These are phyloP conservation scores for Aspergillus panamensis DNA, from an alignment of 495 filamentous ascomycete species.

Conservation along the genomic window DNA sequence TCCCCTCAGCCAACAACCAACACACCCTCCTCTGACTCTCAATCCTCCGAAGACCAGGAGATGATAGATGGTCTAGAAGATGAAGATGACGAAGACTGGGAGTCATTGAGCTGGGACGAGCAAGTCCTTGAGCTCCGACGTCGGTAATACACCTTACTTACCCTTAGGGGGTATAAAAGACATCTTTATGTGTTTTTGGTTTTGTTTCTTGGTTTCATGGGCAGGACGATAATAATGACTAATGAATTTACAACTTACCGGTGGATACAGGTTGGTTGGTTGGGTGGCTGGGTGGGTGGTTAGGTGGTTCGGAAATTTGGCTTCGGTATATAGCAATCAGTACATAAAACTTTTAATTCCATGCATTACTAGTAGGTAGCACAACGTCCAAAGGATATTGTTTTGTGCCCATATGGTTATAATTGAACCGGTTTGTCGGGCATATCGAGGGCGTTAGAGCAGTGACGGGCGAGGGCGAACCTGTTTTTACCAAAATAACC, in stretches of 20 bases:
- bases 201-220: not conserved
- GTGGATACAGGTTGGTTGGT: no score
- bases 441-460: no score
- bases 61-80: not conserved
- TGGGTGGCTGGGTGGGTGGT: no score
- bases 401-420: no score
- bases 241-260: not conserved
- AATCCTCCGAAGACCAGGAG: conserved; percentile 1
- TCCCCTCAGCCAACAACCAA: not conserved
- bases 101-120: not conserved
- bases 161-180: not conserved
- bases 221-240: conserved; percentile 1
- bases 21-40: not conserved
- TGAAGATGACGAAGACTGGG: conserved; percentile 7
- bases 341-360: no score
- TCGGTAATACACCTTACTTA: not conserved
- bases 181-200: not conserved
- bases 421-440: no score
- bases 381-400: no score
- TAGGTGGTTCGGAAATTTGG: no score
- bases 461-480: no score
- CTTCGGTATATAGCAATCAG: no score
- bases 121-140: conserved; percentile 16
- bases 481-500: no score
- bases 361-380: no score